Conservation (phyloP, 371 early-diverging fungal genomes). For the Mortierella polycephala region DNA sequence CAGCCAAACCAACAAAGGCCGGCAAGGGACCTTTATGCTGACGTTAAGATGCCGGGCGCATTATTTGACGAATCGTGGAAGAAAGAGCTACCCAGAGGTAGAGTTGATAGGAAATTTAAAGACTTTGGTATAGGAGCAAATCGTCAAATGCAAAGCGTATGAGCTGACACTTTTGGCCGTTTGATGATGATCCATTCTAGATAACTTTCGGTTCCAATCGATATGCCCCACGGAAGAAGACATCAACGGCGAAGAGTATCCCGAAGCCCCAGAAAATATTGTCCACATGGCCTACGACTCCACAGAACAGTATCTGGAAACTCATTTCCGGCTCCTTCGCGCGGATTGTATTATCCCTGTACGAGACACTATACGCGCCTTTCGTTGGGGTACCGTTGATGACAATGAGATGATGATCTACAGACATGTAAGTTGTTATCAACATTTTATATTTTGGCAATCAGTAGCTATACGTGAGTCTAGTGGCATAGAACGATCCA, state of each 20-base stretch:
- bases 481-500: background rate
- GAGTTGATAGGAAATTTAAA: background rate
- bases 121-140: background rate
- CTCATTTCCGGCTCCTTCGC: constrained; percentile 73
- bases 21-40: constrained; percentile 2
- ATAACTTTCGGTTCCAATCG: constrained; percentile 34
- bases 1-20: background rate
- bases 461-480: too few relatives aligned
- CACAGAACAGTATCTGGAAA: constrained; percentile 67
- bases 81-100: constrained; percentile 13
- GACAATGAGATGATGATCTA: constrained; percentile 44
- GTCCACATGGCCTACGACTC: constrained; percentile 61
- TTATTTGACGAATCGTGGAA: constrained; percentile 37
- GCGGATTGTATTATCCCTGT: constrained; percentile 71
- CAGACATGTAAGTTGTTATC: constrained; percentile 32
- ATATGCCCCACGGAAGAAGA: constrained; percentile 25
- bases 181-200: background rate
- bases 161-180: background rate
- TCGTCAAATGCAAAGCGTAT: background rate
- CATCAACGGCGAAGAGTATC: constrained; percentile 30
- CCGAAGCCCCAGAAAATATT: constrained; percentile 65
- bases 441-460: background rate
- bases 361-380: constrained; percentile 61
- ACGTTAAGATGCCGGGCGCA: constrained; percentile 12
- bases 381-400: constrained; percentile 42